Conservation (phyloP, 495 filamentous ascomycete species). For the Neurospora sp. region DNA sequence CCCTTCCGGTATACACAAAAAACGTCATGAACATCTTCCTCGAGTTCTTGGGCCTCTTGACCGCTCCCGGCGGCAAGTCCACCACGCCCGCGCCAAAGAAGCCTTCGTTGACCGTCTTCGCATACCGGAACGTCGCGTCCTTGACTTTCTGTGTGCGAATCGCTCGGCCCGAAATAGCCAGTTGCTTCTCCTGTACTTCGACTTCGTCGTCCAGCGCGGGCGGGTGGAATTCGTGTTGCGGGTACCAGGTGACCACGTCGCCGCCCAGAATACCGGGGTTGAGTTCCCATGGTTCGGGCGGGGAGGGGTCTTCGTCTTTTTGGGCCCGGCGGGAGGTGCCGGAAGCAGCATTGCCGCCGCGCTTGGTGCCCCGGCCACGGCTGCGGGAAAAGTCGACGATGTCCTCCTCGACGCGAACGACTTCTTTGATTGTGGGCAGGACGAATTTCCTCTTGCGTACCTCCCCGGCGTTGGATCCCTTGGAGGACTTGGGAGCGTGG, state of each 20-base stretch:
- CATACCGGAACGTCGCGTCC: conserved; percentile 68
- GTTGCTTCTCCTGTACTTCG: conserved; percentile 44
- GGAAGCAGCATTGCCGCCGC: background rate
- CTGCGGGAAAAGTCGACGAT: conserved; percentile 11
- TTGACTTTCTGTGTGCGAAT: conserved; percentile 69
- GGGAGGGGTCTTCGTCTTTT: conserved; percentile 35
- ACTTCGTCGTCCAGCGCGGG: conserved; percentile 37
- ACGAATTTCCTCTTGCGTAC: conserved; percentile 33
- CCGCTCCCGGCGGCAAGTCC: conserved; percentile 68
- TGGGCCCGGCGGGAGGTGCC: background rate
- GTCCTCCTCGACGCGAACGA: conserved; percentile 62
- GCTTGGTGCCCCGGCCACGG: background rate
- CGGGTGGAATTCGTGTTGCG: conserved; percentile 31
- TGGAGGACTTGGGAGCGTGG: conserved; percentile 14
- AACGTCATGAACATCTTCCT: conserved; percentile 94
- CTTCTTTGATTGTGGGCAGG: conserved; percentile 57
- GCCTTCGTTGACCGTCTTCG: conserved; percentile 70
- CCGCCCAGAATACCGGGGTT: conserved; percentile 35
- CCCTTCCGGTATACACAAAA: conserved; percentile 71
- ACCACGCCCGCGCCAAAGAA: conserved; percentile 87
- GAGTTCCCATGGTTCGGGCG: conserved; percentile 41
- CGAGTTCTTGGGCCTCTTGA: conserved; percentile 82
- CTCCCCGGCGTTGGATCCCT: background rate
- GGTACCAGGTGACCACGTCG: conserved; percentile 36
- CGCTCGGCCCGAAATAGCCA: conserved; percentile 66